Evolutionary conservation across 768 basidiomycete genomes (phyloP).

Genomic region (Tricholoma hemisulphureum): DNA sequence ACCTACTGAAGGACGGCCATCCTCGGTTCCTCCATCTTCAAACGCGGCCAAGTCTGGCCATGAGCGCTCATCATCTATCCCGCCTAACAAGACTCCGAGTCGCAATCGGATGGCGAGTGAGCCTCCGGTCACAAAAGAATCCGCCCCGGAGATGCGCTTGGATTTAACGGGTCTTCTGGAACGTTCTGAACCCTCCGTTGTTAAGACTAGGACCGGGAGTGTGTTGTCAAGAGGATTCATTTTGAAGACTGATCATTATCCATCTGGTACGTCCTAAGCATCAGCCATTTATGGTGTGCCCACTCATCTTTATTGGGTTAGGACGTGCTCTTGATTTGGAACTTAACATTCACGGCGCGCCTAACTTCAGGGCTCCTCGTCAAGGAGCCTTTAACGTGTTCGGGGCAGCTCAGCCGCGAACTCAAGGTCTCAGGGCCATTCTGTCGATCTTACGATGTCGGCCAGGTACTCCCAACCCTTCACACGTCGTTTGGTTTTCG

Average conservation of each 20-base stretch:
- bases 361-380: slow-evolving; percentile 87
- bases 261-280: slow-evolving; percentile 56
- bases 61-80: slow-evolving; percentile 16
- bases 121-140: slow-evolving; percentile 13
- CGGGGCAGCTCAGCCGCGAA: slow-evolving; percentile 93
- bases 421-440: slow-evolving; percentile 87
- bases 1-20: slow-evolving; percentile 10
- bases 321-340: slow-evolving; percentile 89
- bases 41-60: not conserved
- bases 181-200: slow-evolving; percentile 68
- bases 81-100: too few relatives aligned
- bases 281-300: slow-evolving; percentile 1
- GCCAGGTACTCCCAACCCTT: slow-evolving; percentile 59
- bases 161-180: slow-evolving; percentile 65
- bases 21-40: slow-evolving; percentile 9
- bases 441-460: slow-evolving; percentile 79
- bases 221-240: slow-evolving; percentile 89
- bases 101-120: slow-evolving; percentile 14
- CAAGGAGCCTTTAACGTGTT: slow-evolving; percentile 85
- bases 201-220: slow-evolving; percentile 80
- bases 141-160: slow-evolving; percentile 32
- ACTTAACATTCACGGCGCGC: slow-evolving; percentile 89
- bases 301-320: slow-evolving; percentile 24
- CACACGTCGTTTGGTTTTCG: slow-evolving; percentile 92
- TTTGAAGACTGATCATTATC: slow-evolving; percentile 90